Evolutionary conservation across 257 asterid species (phyloP).

Genomic region (Solanum tacnaense): DNA sequence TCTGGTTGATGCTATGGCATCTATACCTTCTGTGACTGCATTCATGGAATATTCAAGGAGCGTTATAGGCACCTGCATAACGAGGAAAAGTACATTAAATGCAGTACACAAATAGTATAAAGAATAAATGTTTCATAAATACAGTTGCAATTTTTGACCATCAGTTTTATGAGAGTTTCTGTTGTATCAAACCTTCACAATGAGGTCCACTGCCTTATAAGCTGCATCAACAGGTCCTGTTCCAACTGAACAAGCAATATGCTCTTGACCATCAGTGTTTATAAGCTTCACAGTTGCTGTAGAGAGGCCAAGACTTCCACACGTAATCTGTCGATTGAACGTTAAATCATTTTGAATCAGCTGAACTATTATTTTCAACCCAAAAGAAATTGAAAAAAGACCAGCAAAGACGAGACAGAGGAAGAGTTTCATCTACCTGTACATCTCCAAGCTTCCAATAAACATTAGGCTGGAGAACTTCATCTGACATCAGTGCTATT

Average conservation of each 20-base stretch:
- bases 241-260: conserved; percentile 80
- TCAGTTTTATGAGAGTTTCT: background rate
- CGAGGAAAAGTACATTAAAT: background rate
- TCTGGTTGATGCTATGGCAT: conserved; percentile 82
- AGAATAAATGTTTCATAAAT: background rate
- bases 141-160: background rate
- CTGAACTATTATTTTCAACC: background rate
- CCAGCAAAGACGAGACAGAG: background rate
- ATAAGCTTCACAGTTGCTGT: conserved; percentile 86
- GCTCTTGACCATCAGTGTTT: conserved; percentile 50
- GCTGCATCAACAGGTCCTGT: conserved; percentile 98
- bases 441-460: conserved; percentile 71
- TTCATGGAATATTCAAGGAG: conserved; percentile 75
- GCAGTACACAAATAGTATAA: background rate
- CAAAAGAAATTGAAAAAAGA: background rate
- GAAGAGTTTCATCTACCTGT: conserved; percentile 35
- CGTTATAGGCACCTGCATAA: conserved; percentile 58
- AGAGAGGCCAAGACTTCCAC: conserved; percentile 92
- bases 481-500: conserved; percentile 70
- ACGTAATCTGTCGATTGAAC: conserved; percentile 48
- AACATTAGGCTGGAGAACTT: conserved; percentile 75
- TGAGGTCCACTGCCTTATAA: conserved; percentile 74
- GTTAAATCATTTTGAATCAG: background rate
- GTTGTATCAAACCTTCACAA: conserved; percentile 51
- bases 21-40: conserved; percentile 87